Base-by-base conservation (phyloP, 2,329 filamentous ascomycete genomes). In the Curvularia verruculosa region DNA sequence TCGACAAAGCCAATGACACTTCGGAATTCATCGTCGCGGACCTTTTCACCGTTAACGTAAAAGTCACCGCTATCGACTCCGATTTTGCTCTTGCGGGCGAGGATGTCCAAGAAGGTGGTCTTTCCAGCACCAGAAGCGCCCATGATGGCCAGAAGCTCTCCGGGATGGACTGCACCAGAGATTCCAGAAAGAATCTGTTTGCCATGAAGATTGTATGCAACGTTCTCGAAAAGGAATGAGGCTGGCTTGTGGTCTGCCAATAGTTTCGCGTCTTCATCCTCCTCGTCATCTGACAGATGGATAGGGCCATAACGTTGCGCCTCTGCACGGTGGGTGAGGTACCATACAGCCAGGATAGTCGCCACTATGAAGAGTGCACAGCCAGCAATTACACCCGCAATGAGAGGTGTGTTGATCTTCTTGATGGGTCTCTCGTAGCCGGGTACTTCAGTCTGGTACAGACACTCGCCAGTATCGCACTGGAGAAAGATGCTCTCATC, bases 101-200 rank as follows among this genome's bases (percentile, higher is more conserved):
- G 82, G 57, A 99, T 96, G 72, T 99, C 95, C 43, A 99, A 81
- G 76, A 99, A 98, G 0, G 92, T 96, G 0, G 95, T 99, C 79
- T 99, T 99, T 57, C 95, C 95, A 40, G 95, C 96, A 28, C 95
- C 95, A 0, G 95, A 99, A 7, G 95, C 94, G 54, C 95, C 95
- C 94, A 99, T 99, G 69, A 99, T 96, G 8, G 95, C 95, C 64
- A 94, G 91, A 7, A 98, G 86, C 75, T 99, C 92, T n/a, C 96
- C 96, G 2, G 94, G 92, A 65, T 90, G 89, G n/a, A 94, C 93
- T 40, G 92, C 87, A 45, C 95, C 95, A 63, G 89, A 88, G 31
- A 99, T 89, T 13, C 85, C 86, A 15, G 84, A 84, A 2, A 99
- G 82, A 45, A 99, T 97, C 50, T 90, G 84, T 77, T 91, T 97